Evolutionary conservation across 352 stramenopile genomes (phyloP).

Genomic region (Phytophthora litchii): DNA sequence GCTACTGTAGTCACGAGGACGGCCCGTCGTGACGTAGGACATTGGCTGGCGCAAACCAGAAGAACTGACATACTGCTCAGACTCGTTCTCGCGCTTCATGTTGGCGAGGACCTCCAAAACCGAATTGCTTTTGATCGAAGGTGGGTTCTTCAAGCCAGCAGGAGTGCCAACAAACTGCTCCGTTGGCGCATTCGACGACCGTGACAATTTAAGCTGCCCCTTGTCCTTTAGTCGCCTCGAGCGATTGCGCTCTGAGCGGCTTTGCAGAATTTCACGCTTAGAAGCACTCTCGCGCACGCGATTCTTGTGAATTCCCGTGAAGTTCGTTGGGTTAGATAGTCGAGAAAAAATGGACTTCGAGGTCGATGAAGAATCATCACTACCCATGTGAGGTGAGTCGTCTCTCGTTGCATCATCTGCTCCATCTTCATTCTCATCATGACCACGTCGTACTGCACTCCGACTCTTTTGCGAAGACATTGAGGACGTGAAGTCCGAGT

Average conservation of each 20-base stretch:
- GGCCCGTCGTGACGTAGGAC: constrained; percentile 46
- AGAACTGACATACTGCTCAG: constrained; percentile 50
- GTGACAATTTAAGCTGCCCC: constrained; percentile 51
- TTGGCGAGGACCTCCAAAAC: constrained; percentile 85
- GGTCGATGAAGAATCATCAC: constrained; percentile 66
- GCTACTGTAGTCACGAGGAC: constrained; percentile 44
- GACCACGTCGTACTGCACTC: constrained; percentile 39
- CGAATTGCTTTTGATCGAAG: constrained; percentile 65
- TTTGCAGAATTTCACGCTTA: constrained; percentile 84
- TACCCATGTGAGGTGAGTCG: constrained; percentile 60
- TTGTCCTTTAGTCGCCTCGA: constrained; percentile 75
- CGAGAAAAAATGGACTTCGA: constrained; percentile 80
- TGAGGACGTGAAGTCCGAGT: constrained; percentile 47
- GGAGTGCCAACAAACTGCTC: constrained; percentile 50
- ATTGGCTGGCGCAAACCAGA: constrained; percentile 52
- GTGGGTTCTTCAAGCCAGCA: constrained; percentile 54
- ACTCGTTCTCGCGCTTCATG: constrained; percentile 84
- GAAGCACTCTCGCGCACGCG: constrained; percentile 77
- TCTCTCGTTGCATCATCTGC: constrained; percentile 35
- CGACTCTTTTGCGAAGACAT: constrained; percentile 44
- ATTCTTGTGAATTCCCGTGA: constrained; percentile 90
- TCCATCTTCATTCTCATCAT: constrained; percentile 48
- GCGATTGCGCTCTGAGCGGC: constrained; percentile 72
- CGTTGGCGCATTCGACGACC: constrained; percentile 53
- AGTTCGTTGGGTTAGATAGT: constrained; percentile 88